Conservation (phyloP, 2,329 filamentous ascomycete genomes). For the Rhynchosporium graminicola region DNA sequence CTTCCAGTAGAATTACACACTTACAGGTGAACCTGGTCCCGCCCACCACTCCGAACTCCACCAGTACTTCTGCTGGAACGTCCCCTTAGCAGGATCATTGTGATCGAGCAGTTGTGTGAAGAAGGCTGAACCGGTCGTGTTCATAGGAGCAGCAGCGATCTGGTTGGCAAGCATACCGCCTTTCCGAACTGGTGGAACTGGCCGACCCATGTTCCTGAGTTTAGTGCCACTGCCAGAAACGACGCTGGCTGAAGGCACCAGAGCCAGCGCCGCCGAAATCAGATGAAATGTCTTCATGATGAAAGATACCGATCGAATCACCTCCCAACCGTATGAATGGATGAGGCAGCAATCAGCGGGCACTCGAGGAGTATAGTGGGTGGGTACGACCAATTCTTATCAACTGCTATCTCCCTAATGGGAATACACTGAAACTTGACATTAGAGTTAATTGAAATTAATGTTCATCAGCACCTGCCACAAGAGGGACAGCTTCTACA, state of each 20-base stretch:
- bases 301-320: too few species aligned
- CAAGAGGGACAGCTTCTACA: constrained; percentile 16
- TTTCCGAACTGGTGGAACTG: constrained; percentile 31
- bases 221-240: constrained; percentile 21
- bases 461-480: constrained; percentile 17
- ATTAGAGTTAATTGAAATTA: not conserved
- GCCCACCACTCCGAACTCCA: constrained; percentile 53
- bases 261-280: too few species aligned
- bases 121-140: constrained; percentile 32
- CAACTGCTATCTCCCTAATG: too few species aligned
- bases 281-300: too few species aligned
- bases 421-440: not conserved
- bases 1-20: constrained; percentile 20
- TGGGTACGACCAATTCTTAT: too few species aligned
- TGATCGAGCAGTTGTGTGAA: constrained; percentile 58
- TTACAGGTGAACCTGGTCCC: constrained; percentile 55
- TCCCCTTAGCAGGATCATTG: constrained; percentile 53
- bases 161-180: constrained; percentile 15
- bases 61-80: constrained; percentile 56
- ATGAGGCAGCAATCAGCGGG: too few species aligned
- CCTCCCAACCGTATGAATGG: too few species aligned
- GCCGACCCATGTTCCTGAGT: constrained; percentile 29
- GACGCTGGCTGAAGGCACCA: too few species aligned
- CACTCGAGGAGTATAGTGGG: too few species aligned
- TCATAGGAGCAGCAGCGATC: constrained; percentile 16